phyloP scores from a whole-genome alignment of 192 early-diverging fungal genomes.

The Haplosporangium gracile region DNA sequence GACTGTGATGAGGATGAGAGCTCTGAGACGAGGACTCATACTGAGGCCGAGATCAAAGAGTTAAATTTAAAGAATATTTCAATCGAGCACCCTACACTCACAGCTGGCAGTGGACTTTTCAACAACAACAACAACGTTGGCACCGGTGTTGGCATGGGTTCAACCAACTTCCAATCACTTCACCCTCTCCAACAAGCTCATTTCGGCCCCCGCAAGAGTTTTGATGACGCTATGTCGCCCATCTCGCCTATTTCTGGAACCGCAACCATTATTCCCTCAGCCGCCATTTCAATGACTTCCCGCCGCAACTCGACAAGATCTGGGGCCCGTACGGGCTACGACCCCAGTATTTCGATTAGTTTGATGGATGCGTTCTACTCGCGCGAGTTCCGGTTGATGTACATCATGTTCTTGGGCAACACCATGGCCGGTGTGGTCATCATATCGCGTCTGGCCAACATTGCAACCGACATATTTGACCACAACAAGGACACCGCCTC shows the following conservation, averaged over 20 bases:
- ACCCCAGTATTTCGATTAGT: constrained; percentile 62
- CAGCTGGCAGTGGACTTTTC: not conserved
- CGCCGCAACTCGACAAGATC: constrained; percentile 26
- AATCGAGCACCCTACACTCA: not conserved
- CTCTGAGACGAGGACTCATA: not conserved
- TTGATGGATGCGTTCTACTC: constrained; percentile 66
- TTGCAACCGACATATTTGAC: constrained; percentile 68
- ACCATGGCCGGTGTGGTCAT: constrained; percentile 72
- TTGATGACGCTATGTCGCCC: constrained; percentile 31
- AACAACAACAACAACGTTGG: not conserved
- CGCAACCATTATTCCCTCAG: constrained; percentile 38
- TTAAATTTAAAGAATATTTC: constrained; percentile 15
- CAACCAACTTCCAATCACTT: constrained; percentile 5
- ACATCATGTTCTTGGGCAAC: constrained; percentile 71
- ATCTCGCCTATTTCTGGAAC: constrained; percentile 24
- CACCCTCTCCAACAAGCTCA: constrained; percentile 27
- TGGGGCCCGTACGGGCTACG: constrained; percentile 11
- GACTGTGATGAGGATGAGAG: constrained; percentile 21
- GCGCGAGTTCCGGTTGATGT: constrained; percentile 74
- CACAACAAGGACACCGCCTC: constrained; percentile 56
- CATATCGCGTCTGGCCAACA: constrained; percentile 68
- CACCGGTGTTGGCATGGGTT: not conserved
- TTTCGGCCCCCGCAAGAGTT: constrained; percentile 16
- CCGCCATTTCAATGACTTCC: constrained; percentile 15
- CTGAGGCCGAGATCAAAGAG: constrained; percentile 12